Percentiles rank a stretch among this genome's conserved stretches.
These are phyloP conservation scores for Phalaenopsis aphrodite DNA, from an alignment of 106 monocot species.

Conservation along the genomic window DNA sequence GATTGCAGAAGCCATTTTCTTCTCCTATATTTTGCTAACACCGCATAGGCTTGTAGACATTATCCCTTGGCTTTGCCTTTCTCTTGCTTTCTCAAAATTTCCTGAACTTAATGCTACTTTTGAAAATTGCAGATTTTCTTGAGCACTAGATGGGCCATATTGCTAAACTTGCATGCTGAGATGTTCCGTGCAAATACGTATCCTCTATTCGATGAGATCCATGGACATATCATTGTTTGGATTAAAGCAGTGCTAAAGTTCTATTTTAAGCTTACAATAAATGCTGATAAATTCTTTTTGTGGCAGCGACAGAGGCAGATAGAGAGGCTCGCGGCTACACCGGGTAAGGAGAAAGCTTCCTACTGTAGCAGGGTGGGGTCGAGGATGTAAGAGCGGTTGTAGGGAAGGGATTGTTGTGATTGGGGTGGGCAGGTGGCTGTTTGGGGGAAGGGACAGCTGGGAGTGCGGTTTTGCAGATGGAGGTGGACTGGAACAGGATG, in stretches of 20 bases:
- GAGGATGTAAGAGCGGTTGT: too few species aligned
- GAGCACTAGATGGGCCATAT: conserved; percentile 98
- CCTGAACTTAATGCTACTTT: conserved; percentile 3
- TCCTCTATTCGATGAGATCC: conserved; percentile 29
- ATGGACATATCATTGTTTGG: background rate
- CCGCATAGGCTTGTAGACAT: background rate
- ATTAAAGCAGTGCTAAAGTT: background rate
- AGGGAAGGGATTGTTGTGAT: too few species aligned
- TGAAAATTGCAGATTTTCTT: conserved; percentile 77
- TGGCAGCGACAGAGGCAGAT: too few species aligned
- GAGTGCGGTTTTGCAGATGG: too few species aligned
- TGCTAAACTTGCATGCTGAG: conserved; percentile 93
- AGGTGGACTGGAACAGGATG: too few species aligned
- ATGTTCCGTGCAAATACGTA: conserved; percentile 98
- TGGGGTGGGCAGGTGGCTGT: too few species aligned
- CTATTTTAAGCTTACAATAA: background rate
- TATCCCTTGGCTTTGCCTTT: background rate
- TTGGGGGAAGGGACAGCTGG: too few species aligned
- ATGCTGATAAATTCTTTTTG: background rate
- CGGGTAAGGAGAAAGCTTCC: too few species aligned
- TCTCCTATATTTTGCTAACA: background rate
- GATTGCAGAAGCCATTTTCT: background rate
- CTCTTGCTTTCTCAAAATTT: conserved; percentile 5
- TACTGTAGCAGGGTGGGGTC: too few species aligned
- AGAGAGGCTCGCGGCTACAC: too few species aligned